These are phyloP conservation scores for Colletotrichum costaricense DNA, from an alignment of 2,329 filamentous ascomycete genomes.

Conservation along the genomic window DNA sequence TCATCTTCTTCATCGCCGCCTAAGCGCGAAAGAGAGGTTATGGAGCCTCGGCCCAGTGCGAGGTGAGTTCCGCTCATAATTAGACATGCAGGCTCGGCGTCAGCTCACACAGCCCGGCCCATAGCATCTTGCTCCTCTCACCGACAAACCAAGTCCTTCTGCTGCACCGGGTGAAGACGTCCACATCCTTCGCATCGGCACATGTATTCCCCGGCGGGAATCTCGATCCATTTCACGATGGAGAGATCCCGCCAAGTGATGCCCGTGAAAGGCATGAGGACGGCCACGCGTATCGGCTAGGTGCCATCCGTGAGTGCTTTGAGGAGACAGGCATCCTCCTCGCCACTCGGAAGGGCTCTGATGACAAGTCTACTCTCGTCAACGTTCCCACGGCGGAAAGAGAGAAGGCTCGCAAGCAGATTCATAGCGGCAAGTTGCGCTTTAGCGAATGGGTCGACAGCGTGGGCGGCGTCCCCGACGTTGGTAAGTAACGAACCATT, in stretches of 20 bases:
- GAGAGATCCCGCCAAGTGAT: slow-evolving; percentile 57
- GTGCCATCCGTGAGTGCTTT: slow-evolving; percentile 90
- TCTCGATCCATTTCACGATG: slow-evolving; percentile 82
- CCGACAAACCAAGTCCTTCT: slow-evolving; percentile 88
- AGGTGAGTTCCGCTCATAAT: slow-evolving; percentile 55
- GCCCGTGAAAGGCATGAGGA: slow-evolving; percentile 74
- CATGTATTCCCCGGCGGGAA: slow-evolving; percentile 97
- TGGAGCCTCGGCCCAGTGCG: slow-evolving; percentile 72
- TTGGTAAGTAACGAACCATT: slow-evolving; percentile 57
- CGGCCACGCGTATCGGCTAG: slow-evolving; percentile 79
- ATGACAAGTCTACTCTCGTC: slow-evolving; percentile 65
- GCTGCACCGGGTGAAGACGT: slow-evolving; percentile 85
- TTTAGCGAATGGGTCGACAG: slow-evolving; percentile 74
- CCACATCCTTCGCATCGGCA: slow-evolving; percentile 86
- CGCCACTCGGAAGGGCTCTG: slow-evolving; percentile 55
- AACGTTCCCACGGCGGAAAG: slow-evolving; percentile 69
- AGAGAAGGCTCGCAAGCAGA: slow-evolving; percentile 72
- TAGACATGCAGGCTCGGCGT: background rate
- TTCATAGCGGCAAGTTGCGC: slow-evolving; percentile 73
- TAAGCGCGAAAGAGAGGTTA: slow-evolving; percentile 41
- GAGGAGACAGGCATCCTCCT: slow-evolving; percentile 94
- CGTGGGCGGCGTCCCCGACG: slow-evolving; percentile 72
- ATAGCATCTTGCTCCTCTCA: slow-evolving; percentile 81
- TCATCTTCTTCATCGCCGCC: slow-evolving; percentile 28
- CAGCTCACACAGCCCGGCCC: slow-evolving; percentile 22